Evolutionary conservation across 768 basidiomycete species (phyloP).

Genomic region (Cyclocybe cylindracea): DNA sequence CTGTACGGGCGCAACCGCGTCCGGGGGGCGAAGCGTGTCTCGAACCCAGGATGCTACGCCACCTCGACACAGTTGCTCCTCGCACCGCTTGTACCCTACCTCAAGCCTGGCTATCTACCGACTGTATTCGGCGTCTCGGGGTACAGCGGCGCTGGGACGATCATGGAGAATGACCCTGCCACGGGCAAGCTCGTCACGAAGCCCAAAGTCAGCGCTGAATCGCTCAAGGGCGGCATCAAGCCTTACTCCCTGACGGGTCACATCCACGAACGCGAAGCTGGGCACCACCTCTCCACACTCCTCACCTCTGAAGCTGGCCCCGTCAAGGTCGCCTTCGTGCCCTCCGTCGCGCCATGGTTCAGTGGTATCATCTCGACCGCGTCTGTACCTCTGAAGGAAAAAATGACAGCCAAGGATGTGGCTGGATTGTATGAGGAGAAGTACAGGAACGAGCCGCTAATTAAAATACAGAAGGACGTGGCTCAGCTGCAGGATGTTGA

Average conservation of each 20-base stretch:
- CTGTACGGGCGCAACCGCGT: conserved; percentile 78
- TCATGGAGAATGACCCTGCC: conserved; percentile 57
- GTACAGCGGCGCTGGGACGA: conserved; percentile 93
- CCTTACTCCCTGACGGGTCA: conserved; percentile 95
- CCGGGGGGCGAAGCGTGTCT: conserved; percentile 77
- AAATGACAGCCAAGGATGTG: conserved; percentile 73
- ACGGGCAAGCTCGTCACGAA: conserved; percentile 73
- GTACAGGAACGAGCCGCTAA: conserved; percentile 75
- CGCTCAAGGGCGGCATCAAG: conserved; percentile 71
- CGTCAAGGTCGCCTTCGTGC: conserved; percentile 80
- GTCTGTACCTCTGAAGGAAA: conserved; percentile 74
- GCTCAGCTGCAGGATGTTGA: conserved; percentile 76
- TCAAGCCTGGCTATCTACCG: conserved; percentile 63
- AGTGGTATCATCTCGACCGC: conserved; percentile 91
- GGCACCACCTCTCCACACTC: conserved; percentile 74
- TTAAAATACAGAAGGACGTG: conserved; percentile 67
- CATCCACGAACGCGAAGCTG: conserved; percentile 97
- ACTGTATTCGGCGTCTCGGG: conserved; percentile 94
- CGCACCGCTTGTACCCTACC: conserved; percentile 80
- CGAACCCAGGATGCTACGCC: conserved; percentile 98
- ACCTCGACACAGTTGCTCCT: conserved; percentile 91
- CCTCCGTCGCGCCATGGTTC: conserved; percentile 91
- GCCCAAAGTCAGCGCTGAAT: conserved; percentile 81
- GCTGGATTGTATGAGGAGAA: conserved; percentile 71
- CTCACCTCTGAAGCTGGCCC: conserved; percentile 28